Conservation (phyloP, 108 stramenopile species). For the Cyclotella sp. region DNA sequence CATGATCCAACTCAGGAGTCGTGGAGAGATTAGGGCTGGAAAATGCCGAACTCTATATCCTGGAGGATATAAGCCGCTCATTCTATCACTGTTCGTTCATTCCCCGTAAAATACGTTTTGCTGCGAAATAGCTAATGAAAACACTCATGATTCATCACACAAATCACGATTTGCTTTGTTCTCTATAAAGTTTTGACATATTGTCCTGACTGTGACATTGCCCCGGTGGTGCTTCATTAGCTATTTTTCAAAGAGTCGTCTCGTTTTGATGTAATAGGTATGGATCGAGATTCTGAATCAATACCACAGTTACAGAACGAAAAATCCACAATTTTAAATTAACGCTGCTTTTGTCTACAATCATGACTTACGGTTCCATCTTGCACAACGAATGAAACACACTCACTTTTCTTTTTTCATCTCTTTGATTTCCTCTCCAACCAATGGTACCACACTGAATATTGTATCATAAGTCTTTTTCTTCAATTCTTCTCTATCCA, state of each 20-base stretch:
- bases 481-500: slow-evolving; percentile 74
- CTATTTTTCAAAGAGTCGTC: too few relatives aligned
- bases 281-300: too few relatives aligned
- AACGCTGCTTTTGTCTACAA: too few relatives aligned
- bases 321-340: too few relatives aligned
- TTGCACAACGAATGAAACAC: neutral
- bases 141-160: neutral
- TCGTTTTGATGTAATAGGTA: too few relatives aligned
- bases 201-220: too few relatives aligned
- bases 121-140: slow-evolving; percentile 3
- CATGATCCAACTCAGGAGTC: slow-evolving; percentile 79
- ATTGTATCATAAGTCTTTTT: slow-evolving; percentile 67
- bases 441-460: slow-evolving; percentile 71
- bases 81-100: slow-evolving; percentile 3
- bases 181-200: too few relatives aligned
- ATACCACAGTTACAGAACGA: too few relatives aligned
- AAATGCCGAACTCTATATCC: neutral
- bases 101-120: neutral
- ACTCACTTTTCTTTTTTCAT: slow-evolving; percentile 34
- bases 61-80: neutral
- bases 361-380: neutral
- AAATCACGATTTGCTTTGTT: neutral
- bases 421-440: slow-evolving; percentile 48
- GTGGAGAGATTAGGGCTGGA: slow-evolving; percentile 74
- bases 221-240: too few relatives aligned